Conservation (phyloP, 306 rosid species). For the Cucumis hystrix region DNA sequence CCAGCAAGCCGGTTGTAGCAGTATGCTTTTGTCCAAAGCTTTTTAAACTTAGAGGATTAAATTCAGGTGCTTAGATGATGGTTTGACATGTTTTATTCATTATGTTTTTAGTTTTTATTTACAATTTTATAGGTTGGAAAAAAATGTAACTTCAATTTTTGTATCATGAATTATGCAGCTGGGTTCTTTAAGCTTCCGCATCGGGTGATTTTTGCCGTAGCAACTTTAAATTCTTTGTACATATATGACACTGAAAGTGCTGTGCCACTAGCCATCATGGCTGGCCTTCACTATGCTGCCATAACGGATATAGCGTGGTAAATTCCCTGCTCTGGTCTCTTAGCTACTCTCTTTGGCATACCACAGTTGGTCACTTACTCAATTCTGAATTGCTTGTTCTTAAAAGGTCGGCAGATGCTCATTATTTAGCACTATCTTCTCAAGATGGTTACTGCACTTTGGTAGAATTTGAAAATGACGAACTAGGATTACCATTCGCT, state of each 20-base stretch:
- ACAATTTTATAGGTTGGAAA: not conserved
- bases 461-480: constrained; percentile 68
- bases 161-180: constrained; percentile 34
- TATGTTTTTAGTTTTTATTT: too few relatives aligned
- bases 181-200: constrained; percentile 74
- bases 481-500: constrained; percentile 56
- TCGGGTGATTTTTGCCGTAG: constrained; percentile 76
- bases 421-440: constrained; percentile 68
- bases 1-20: constrained; percentile 73
- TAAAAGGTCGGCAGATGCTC: constrained; percentile 76
- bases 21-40: constrained; percentile 66
- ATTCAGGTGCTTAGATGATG: constrained; percentile 34
- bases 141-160: not conserved
- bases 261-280: constrained; percentile 60
- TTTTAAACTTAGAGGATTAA: constrained; percentile 52
- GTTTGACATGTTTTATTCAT: not conserved
- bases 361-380: not conserved
- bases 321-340: constrained; percentile 3
- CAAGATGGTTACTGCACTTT: constrained; percentile 92
- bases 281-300: constrained; percentile 92
- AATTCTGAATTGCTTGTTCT: constrained; percentile 18
- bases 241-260: constrained; percentile 72
- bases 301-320: constrained; percentile 88
- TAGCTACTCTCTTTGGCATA: constrained; percentile 8
- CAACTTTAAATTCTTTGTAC: constrained; percentile 78